Evolutionary conservation across 371 early-diverging fungal genomes (phyloP), one percentile per base, ranked within the genome.

Genomic region (Mucor piriformis): DNA sequence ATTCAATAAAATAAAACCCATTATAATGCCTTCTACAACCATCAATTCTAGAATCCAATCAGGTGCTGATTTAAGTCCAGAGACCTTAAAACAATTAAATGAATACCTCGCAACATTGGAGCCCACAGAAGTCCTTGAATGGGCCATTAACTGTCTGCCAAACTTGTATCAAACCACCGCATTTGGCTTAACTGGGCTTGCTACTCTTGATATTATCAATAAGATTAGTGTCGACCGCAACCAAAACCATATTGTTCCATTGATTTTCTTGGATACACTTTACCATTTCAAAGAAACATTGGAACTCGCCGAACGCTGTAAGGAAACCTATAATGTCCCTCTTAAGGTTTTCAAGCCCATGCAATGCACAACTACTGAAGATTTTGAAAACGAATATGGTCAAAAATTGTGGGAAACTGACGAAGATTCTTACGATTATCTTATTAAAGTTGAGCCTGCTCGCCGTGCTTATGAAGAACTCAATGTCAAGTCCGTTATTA

Each of bases 371-470:
- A 86, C 82, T 7, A 71, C 77, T 13, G 74, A 74, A n/a, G 89
- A 91, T 21, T 94, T 95, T 61, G 88, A 85, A 48, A 54, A 58
- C 23, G 73, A 76, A 54, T 82, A 94, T 69, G 96, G 96, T 33
- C 72, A 87, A 54, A 76, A 76, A 20, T 81, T 96, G 50, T 96
- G 95, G 95, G 86, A 88, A 56, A 76, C 72, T 10, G 89, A 95
- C 61, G 88, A 92, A 46, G 85, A 88, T 57, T 80, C 83, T 13
- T 96, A 95, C 72, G 92, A 95, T 76, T 96, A 88, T 65, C 74
- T 93, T 32, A 92, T 94, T 67, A 96, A 96, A 67, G 95, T 93
- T 20, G 96, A 96, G 64, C 95, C 95, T 0, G 93, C 90, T 15
- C 90, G 90, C 23, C 88, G 96, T 18, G 91, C 96, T 23, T 94